Conservation (phyloP, 768 basidiomycete species). For the Mycena pura region DNA sequence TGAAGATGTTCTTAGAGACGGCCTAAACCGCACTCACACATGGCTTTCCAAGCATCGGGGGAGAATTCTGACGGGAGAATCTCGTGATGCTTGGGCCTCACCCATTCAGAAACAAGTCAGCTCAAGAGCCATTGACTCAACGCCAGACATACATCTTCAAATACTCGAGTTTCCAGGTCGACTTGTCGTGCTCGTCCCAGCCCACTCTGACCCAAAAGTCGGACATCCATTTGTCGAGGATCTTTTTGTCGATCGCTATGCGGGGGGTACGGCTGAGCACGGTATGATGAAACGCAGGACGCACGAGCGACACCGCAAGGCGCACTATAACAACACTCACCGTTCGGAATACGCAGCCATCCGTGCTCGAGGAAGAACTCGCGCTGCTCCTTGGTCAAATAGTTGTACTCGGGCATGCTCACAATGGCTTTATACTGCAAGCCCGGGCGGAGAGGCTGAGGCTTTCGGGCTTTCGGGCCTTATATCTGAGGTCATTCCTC, state of each 20-base stretch:
- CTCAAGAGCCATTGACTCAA: slow-evolving; percentile 4
- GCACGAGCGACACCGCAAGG: slow-evolving; percentile 1
- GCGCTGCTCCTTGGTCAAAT: slow-evolving; percentile 21
- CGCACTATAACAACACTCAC: slow-evolving; percentile 13
- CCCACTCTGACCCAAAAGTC: slow-evolving; percentile 22
- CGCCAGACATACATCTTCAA: slow-evolving; percentile 19
- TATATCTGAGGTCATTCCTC: no score
- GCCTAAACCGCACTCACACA: slow-evolving; percentile 18
- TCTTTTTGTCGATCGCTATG: slow-evolving; percentile 19
- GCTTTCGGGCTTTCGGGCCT: not conserved
- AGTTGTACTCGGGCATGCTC: slow-evolving; percentile 16
- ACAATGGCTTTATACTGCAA: slow-evolving; percentile 9
- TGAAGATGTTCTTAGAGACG: slow-evolving; percentile 10
- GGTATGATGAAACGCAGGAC: slow-evolving; percentile 3
- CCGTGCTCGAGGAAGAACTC: slow-evolving; percentile 23
- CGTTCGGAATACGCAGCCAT: slow-evolving; percentile 21
- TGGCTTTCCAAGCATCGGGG: slow-evolving; percentile 20
- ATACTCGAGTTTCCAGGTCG: slow-evolving; percentile 21
- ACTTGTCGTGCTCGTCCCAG: slow-evolving; percentile 22
- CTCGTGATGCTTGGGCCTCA: slow-evolving; percentile 21
- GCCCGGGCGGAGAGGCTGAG: slow-evolving; percentile 7
- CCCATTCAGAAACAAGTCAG: slow-evolving; percentile 15
- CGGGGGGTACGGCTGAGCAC: slow-evolving; percentile 3
- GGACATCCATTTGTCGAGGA: slow-evolving; percentile 23
- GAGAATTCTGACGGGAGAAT: slow-evolving; percentile 19